Evolutionary conservation across 495 filamentous ascomycete species (phyloP), one percentile per base, ranked within the genome.

Genomic region (Collariella sp.): DNA sequence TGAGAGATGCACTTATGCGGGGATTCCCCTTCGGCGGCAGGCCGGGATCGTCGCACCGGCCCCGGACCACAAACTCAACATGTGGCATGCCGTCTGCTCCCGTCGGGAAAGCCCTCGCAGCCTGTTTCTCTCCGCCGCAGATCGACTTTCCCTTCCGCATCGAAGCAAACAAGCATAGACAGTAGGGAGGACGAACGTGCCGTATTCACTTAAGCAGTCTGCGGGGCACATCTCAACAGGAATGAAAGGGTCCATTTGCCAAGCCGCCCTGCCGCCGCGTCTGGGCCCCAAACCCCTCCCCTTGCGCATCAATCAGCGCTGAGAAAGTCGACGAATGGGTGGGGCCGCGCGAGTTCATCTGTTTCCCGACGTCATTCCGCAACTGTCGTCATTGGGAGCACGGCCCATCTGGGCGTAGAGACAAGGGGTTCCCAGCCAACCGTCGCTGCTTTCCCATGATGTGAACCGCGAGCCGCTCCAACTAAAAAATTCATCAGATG

Each of bases 281-380:
- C 33, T 38, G 11, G 34, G 20, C 46, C 46, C 20, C 11, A n/a
- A 13, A 12, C 35, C 20, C 35, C 16, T 24, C 34, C 7, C 6
- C 39, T 1, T 24, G 20, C 40, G 15, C 9, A 12, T 34, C 38
- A 13, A 19, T 40, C n/a, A 13, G 19, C 19, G 47, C n/a, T 39
- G n/a, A 9, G 36, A 46, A 33, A 16, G 42, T 36, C 52, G n/a
- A 22, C 52, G 13, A 18, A 20, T 47, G 31, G 29, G 50, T 57
- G 50, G 54, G 44, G n/a, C n/a, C 38, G 34, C 40, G 13, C 19
- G 46, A 50, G 54, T 50, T 36, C 54, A 36, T 50, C 46, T 45
- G 19, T 48, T 40, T 33, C 44, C 45, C 59, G 55, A 62, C 59
- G 59, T 62, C 59, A 62, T 62, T 52, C 51, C 55, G 55, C 51